These are phyloP conservation scores for Penicillium brevicompactum DNA, from an alignment of 2,329 filamentous ascomycete genomes.

Conservation along the genomic window DNA sequence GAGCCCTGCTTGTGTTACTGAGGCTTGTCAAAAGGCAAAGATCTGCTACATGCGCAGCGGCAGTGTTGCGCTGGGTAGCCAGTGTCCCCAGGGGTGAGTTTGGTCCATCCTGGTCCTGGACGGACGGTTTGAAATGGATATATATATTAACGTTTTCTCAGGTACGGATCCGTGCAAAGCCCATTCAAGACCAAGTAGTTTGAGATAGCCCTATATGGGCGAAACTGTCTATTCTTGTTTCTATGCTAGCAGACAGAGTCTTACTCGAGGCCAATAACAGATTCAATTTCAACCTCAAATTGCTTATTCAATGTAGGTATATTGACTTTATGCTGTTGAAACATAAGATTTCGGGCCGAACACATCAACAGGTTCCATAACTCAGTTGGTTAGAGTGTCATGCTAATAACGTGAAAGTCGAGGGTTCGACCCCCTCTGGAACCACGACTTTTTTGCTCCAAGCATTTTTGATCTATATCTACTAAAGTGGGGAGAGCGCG, in stretches of 20 bases:
- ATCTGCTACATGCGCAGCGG: conserved; percentile 63
- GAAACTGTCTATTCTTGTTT: background rate
- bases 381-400: conserved; percentile 17
- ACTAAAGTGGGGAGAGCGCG: too few species aligned
- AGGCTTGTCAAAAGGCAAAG: conserved; percentile 56
- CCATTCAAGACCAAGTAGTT: conserved; percentile 26
- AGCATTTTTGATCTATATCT: too few species aligned
- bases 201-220: too few species aligned
- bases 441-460: too few species aligned
- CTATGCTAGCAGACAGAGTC: background rate
- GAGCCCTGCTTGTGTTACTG: conserved; percentile 55
- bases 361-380: background rate
- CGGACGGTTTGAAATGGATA: background rate
- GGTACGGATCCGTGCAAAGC: conserved; percentile 46
- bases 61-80: conserved; percentile 53
- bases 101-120: too few species aligned
- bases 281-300: too few species aligned
- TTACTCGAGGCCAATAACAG: too few species aligned
- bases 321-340: too few species aligned
- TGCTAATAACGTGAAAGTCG: conserved; percentile 20
- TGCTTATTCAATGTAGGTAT: too few species aligned
- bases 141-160: conserved; percentile 11
- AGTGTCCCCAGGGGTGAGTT: conserved; percentile 55
- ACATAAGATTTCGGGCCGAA: too few species aligned
- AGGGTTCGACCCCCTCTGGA: conserved; percentile 4